Conservation (phyloP, 495 filamentous ascomycete genomes). For the Podospora australis region DNA sequence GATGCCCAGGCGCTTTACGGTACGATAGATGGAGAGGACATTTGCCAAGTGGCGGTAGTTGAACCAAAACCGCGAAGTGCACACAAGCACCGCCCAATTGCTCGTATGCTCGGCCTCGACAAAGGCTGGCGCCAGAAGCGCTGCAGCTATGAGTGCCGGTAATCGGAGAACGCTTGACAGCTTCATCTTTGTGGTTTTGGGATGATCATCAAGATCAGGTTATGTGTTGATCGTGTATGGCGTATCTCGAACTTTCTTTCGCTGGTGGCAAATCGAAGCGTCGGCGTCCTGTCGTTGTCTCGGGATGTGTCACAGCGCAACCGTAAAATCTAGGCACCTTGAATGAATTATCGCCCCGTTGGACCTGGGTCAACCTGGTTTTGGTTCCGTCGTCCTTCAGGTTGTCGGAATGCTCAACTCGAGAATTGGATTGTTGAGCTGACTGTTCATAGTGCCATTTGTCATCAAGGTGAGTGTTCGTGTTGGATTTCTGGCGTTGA, state of each 20-base stretch:
- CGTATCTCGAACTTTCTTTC: background rate
- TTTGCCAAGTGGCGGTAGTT: conserved; percentile 99
- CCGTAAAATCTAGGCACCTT: no score
- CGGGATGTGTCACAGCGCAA: no score
- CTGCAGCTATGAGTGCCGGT: conserved; percentile 35
- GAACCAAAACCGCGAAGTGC: conserved; percentile 99
- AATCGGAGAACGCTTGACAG: conserved; percentile 28
- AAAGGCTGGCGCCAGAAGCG: conserved; percentile 36
- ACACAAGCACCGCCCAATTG: conserved; percentile 97
- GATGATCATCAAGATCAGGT: background rate
- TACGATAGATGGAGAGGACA: conserved; percentile 94
- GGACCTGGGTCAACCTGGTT: no score
- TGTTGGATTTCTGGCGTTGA: no score
- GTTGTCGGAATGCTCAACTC: no score
- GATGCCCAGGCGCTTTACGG: conserved; percentile 95
- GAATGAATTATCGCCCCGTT: no score
- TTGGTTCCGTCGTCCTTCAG: no score
- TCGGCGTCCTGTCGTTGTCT: no score
- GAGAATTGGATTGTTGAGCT: no score
- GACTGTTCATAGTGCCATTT: background rate
- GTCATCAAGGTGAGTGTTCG: background rate
- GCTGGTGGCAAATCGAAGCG: background rate
- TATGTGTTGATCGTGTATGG: no score
- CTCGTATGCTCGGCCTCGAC: conserved; percentile 77
- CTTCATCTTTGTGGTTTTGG: conserved; percentile 6